Evolutionary conservation across 2,329 filamentous ascomycete genomes (phyloP), one percentile per base, ranked within the genome.

Genomic region (Coniochaeta hoffmannii): DNA sequence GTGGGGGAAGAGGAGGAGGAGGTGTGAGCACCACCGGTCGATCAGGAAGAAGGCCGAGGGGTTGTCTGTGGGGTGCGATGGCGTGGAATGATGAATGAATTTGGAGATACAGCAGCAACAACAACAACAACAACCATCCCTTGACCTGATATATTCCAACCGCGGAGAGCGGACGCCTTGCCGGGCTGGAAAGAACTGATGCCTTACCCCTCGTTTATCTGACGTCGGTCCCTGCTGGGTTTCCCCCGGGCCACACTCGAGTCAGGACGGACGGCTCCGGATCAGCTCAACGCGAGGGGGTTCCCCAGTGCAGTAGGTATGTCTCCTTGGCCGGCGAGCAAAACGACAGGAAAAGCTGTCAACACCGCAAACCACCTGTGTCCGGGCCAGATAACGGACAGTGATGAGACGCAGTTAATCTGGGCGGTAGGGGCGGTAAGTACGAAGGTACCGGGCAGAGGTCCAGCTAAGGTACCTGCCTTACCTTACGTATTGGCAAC

Each of bases 1-100:
- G 53, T 41, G 57, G 53, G 57, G 55, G 55, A 51, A 51, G 56
- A 56, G 53, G 54, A 54, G 59, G 49, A 38, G 38, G 55, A 57
- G 56, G 53, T 38, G 41, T 31, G 12, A 34, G 36, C 36, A 53
- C 24, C 36, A 58, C 59, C 58, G 61, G 60, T 66, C 62, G 62
- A 66, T 58, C 65, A 65, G 61, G 60, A 61, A 63, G 61, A 58
- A 60, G 60, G 61, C 59, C 61, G 61, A 64, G 64, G 63, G 63
- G 55, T 53, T 51, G 56, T 56, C 60, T 64, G 62, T 57, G 62
- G 62, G 62, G 63, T 61, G 60, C 28, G 55, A 50, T 57, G 58
- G 60, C 55, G 59, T 54, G 53, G 55, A 54, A 57, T 55, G 62
- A 58, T 60, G 57, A 53, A 53, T 61, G 62, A 60, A 59, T 62